Base-by-base conservation (phyloP, 345 rosid genomes). In the Gossypium sturtianum region DNA sequence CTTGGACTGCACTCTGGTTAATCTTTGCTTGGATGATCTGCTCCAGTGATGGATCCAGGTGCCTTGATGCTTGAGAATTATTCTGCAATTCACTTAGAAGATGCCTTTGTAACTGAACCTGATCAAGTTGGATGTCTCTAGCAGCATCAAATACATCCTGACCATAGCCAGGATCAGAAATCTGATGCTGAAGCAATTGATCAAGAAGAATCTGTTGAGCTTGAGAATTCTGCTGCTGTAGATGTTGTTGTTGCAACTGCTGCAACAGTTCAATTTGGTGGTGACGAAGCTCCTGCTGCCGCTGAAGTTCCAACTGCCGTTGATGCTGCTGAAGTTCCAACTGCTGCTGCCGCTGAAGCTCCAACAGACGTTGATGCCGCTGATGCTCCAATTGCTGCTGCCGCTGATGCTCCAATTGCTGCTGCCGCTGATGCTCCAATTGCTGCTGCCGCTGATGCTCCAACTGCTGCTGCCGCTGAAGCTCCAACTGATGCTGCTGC, bases 21-120 rank as follows among this genome's bases (percentile, higher is more conserved):
- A 78, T 52, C 60, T 83, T 83, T 34, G 84, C 79, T 79, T 74
- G 84, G 51, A 80, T 78, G 19, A 80, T 74, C 71, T 86, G 86
- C 79, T 83, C 86, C 71, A 76, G 34, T 7, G 82, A 76, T 3
- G 78, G 78, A 61, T 81, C 78, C 38, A 54, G 51, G 75, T 81
- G 83, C 78, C 82, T 71, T 57, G 80, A 57, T 69, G 66, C 47
- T 52, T 74, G 78, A 41, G 77, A 44, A 47, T 67, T 75, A 57
- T 71, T 86, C 56, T 79, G 83, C 66, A 81, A 45, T 68, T 85
- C 86, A 65, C 47, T 76, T 48, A 70, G 68, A 61, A 77, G 74
- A 43, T 63, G 75, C 81, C 66, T 77, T 68, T 66, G 78, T 27
- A 83, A 74, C 60, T 70, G 79, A 53, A 64, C 79, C 79, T 59